phyloP scores from a whole-genome alignment of 306 rosid genomes.

The Acacia melanoxylon region DNA sequence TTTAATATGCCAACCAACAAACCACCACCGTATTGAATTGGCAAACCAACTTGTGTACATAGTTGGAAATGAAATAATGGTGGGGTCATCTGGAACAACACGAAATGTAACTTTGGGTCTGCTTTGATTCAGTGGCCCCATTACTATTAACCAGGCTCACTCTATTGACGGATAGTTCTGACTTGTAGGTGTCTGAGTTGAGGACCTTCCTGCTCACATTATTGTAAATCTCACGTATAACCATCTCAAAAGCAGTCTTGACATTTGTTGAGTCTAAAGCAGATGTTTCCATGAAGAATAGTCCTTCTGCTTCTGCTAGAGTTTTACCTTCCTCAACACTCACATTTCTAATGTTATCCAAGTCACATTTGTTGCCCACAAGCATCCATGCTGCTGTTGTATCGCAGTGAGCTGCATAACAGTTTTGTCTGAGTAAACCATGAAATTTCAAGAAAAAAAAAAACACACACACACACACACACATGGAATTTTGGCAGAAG shows the following conservation, averaged over 20 bases:
- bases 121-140: slow-evolving; percentile 58
- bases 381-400: slow-evolving; percentile 89
- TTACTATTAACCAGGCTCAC: slow-evolving; percentile 78
- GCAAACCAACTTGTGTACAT: slow-evolving; percentile 26
- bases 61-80: neutral
- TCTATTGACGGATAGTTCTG: slow-evolving; percentile 86
- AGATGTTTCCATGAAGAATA: slow-evolving; percentile 96
- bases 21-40: neutral
- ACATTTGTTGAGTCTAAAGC: slow-evolving; percentile 90
- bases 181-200: slow-evolving; percentile 87
- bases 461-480: neutral
- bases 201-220: slow-evolving; percentile 92
- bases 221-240: slow-evolving; percentile 83
- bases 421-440: slow-evolving; percentile 20
- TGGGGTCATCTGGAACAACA: slow-evolving; percentile 79
- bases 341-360: slow-evolving; percentile 80
- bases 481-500: neutral
- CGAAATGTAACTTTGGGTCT: slow-evolving; percentile 51
- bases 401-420: slow-evolving; percentile 85
- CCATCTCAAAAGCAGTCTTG: slow-evolving; percentile 79
- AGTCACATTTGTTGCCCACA: slow-evolving; percentile 87
- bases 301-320: slow-evolving; percentile 87
- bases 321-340: slow-evolving; percentile 85
- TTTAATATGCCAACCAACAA: neutral
- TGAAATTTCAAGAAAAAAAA: neutral